These are phyloP conservation scores for Boletus semigastroideus DNA, from an alignment of 1,284 basidiomycete species.

Conservation along the genomic window DNA sequence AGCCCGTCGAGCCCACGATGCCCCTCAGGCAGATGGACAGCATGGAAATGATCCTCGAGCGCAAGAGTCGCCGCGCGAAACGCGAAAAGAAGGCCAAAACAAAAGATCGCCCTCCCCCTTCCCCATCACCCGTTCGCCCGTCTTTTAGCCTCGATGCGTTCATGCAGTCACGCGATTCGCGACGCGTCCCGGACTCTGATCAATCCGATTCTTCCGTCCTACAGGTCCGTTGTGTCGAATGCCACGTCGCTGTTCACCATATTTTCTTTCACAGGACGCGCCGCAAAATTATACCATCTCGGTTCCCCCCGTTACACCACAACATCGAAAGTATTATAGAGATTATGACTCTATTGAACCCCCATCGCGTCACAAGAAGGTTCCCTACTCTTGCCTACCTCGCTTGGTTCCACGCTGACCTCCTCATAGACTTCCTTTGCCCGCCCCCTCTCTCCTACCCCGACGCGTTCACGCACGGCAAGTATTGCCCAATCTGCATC, in stretches of 20 bases:
- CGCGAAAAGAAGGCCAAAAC: constrained; percentile 49
- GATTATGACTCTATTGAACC: constrained; percentile 50
- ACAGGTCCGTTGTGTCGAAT: constrained; percentile 33
- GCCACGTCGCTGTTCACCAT: constrained; percentile 21
- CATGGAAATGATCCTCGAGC: constrained; percentile 73
- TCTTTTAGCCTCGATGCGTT: constrained; percentile 45
- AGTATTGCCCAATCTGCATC: constrained; percentile 23
- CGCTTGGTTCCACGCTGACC: constrained; percentile 9
- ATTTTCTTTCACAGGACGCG: constrained; percentile 28
- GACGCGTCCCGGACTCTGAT: constrained; percentile 37
- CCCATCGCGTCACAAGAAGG: constrained; percentile 37
- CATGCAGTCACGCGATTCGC: constrained; percentile 55
- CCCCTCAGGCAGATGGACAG: constrained; percentile 59
- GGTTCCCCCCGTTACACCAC: constrained; percentile 48
- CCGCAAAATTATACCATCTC: constrained; percentile 27
- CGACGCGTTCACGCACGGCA: constrained; percentile 33
- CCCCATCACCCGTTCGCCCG: constrained; percentile 50
- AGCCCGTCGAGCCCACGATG: constrained; percentile 47
- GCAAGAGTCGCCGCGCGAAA: constrained; percentile 54
- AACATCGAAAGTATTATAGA: constrained; percentile 56
- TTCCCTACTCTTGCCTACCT: constrained; percentile 9
- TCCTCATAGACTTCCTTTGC: constrained; percentile 16
- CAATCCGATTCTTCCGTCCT: constrained; percentile 29
- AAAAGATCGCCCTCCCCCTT: constrained; percentile 46
- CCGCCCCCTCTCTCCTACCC: constrained; percentile 29